A percentile compares a stretch with the other conserved stretches of the same genome.
Conservation (phyloP, 495 filamentous ascomycete genomes). For the Xylaria cubensis region DNA sequence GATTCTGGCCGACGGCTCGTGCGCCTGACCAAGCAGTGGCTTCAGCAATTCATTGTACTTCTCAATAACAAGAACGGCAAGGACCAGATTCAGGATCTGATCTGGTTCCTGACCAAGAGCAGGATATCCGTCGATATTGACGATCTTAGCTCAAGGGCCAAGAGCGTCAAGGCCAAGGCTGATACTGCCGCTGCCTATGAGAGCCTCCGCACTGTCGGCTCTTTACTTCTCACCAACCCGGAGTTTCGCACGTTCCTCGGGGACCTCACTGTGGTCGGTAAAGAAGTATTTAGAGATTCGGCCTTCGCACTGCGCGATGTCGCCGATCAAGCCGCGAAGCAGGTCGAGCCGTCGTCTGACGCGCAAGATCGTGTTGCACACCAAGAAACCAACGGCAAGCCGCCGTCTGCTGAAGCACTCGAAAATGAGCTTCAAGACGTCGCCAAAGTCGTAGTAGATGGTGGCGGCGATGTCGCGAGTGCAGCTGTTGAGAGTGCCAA, state of each 20-base stretch:
- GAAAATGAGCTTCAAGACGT: conserved; percentile 68
- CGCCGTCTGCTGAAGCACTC: conserved; percentile 65
- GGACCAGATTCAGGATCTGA: conserved; percentile 90
- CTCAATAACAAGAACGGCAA: conserved; percentile 78
- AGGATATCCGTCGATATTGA: conserved; percentile 71
- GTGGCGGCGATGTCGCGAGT: conserved; percentile 67
- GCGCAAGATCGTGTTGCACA: conserved; percentile 64
- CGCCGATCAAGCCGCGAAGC: conserved; percentile 73
- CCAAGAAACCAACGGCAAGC: conserved; percentile 57
- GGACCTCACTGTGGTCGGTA: conserved; percentile 79
- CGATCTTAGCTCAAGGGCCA: conserved; percentile 67
- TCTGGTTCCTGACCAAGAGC: conserved; percentile 83
- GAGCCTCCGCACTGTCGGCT: conserved; percentile 83
- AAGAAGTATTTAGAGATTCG: conserved; percentile 88
- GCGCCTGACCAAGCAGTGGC: conserved; percentile 73
- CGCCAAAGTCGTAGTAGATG: conserved; percentile 66
- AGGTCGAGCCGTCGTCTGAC: conserved; percentile 69
- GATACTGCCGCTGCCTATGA: conserved; percentile 83
- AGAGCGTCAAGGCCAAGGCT: conserved; percentile 70
- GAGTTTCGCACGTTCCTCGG: conserved; percentile 88
- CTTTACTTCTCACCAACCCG: conserved; percentile 82
- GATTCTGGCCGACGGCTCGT: conserved; percentile 75
- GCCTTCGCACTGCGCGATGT: conserved; percentile 75
- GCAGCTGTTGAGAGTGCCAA: conserved; percentile 69
- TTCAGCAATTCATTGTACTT: conserved; percentile 77